Base-by-base conservation (phyloP, 202 grass and related monocot genomes). In the Alloteropsis angusta region DNA sequence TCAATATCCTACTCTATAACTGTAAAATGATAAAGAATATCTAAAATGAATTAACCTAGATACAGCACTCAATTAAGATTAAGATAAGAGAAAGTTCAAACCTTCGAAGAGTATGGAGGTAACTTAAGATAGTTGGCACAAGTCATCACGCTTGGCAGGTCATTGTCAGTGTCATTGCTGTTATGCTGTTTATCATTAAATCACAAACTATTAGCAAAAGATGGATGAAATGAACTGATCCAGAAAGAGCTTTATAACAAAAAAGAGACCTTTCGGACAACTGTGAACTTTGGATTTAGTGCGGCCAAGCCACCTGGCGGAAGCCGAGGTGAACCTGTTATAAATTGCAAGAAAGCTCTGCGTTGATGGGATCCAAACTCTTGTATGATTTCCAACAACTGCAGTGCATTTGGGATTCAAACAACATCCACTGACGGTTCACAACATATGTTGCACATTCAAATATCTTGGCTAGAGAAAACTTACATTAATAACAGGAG, bases 41-140 rank as follows among this genome's bases (percentile, higher is more conserved):
- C 49, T 13, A 8, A 65, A 64, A 43, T 13, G 25, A 38, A 49
- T 65, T 71, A 41, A 57, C 62, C 26, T 46, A 71, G n/a, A 65
- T 56, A 15, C 30, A 21, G 25, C 18, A 17, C 15, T 47, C 11
- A 47, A 12, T 70, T 86, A 55, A 45, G 28, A 30, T 30, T 30
- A 30, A 30, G 16, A 58, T 72, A 77, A 14, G 17, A 35, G 49
- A 6, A 19, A 66, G 49, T 50, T 60, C 72, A 44, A 66, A 99
- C 96, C 92, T 99, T 99, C 1, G 92, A 93, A 74, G 90, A 91
- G 77, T 99, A 99, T 60, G 90, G 79, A 82, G 96, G 92, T 68
- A 99, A 86, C 76, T 99, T 99, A 9, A 99, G 92, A 83, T 99
- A 99, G 87, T 99, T 99, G 71, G 88, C 90, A 14, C 96, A 99